phyloP scores from a whole-genome alignment of 2,329 filamentous ascomycete species.

The Aspergillus sp. region DNA sequence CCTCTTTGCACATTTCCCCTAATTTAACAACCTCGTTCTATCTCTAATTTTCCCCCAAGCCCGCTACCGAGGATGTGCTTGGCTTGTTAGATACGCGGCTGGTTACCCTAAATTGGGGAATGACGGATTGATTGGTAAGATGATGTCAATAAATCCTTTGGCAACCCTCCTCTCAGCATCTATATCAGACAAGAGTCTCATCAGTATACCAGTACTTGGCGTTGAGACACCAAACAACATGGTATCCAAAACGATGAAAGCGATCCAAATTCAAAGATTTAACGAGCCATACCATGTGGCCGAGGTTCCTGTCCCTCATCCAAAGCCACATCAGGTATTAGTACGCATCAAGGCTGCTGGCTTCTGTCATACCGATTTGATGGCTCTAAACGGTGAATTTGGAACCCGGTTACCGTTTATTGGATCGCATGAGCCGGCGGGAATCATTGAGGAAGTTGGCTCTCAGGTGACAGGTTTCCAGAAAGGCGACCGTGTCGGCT shows the following conservation, averaged over 20 bases:
- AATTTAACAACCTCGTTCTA: no score
- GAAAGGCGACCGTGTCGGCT: not conserved
- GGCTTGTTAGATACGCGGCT: no score
- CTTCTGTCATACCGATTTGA: not conserved
- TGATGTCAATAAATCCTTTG: no score
- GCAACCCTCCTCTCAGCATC: no score
- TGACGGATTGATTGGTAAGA: no score
- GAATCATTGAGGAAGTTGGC: not conserved
- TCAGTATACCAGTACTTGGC: no score
- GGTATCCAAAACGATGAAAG: not conserved
- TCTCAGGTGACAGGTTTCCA: not conserved
- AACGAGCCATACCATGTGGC: not conserved
- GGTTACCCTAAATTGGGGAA: no score
- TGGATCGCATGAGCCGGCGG: not conserved
- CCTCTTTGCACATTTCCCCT: no score
- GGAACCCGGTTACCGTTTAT: not conserved
- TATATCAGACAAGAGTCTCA: no score
- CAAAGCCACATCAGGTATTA: not conserved
- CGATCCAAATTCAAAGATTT: not conserved
- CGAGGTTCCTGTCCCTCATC: not conserved
- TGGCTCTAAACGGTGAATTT: not conserved
- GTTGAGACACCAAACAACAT: not conserved
- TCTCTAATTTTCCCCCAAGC: no score
- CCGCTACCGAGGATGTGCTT: no score
- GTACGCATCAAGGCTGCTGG: not conserved